Conservation (phyloP, 768 basidiomycete species). For the Suillus weaverae region DNA sequence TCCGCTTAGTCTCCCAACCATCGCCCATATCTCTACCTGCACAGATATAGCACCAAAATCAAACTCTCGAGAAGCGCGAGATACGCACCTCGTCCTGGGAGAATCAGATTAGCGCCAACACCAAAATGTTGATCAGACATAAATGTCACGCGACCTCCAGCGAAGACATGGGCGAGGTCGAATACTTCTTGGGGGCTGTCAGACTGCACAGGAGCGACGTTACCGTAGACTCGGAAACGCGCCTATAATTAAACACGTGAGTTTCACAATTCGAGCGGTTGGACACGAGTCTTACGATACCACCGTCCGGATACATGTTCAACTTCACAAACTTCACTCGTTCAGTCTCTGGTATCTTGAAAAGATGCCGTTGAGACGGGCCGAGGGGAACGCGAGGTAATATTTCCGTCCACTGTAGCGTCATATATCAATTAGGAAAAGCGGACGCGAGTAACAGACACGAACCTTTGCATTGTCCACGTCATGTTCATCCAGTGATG, state of each 20-base stretch:
- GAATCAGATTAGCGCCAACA: conserved; percentile 83
- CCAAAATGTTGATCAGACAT: conserved; percentile 97
- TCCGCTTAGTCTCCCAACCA: conserved; percentile 98
- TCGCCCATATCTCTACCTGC: conserved; percentile 90
- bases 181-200: conserved; percentile 48
- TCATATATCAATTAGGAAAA: conserved; percentile 3
- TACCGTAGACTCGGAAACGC: conserved; percentile 89
- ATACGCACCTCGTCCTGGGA: conserved; percentile 76
- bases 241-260: conserved; percentile 54
- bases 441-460: conserved; percentile 5
- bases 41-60: neutral
- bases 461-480: conserved; percentile 56
- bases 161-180: conserved; percentile 89
- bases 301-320: conserved; percentile 96
- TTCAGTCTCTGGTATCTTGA: conserved; percentile 59
- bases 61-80: neutral
- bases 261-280: neutral
- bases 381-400: conserved; percentile 76
- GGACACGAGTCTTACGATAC: conserved; percentile 58
- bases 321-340: conserved; percentile 82
- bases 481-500: conserved; percentile 43
- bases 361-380: conserved; percentile 87
- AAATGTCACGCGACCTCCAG: conserved; percentile 80
- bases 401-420: conserved; percentile 72
- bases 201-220: conserved; percentile 67